Conservation (phyloP, 2,329 filamentous ascomycete genomes). For the Phoma herbarum region DNA sequence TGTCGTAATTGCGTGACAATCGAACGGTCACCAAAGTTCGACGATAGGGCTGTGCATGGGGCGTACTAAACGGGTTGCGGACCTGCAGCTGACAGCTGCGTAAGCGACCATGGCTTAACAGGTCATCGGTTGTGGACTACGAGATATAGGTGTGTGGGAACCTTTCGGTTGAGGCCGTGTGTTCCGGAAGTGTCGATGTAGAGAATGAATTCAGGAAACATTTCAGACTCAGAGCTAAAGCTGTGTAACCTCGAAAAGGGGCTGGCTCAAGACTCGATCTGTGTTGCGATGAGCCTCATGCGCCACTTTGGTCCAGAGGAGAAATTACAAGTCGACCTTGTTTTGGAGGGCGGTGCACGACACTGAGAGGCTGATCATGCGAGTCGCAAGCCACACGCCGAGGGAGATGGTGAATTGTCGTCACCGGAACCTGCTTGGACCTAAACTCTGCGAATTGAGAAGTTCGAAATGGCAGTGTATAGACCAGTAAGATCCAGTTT, state of each 20-base stretch:
- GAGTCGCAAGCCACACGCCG: constrained; percentile 6
- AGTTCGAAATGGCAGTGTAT: background rate
- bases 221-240: constrained; percentile 9
- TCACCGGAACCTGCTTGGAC: background rate
- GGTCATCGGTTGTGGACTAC: constrained; percentile 12
- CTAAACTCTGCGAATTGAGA: background rate
- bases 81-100: constrained; percentile 41
- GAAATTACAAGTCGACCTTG: constrained; percentile 3
- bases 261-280: background rate
- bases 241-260: constrained; percentile 12
- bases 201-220: background rate
- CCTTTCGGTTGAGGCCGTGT: background rate
- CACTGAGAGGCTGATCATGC: constrained; percentile 3
- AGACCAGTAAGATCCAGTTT: background rate
- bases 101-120: constrained; percentile 13
- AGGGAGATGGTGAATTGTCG: background rate
- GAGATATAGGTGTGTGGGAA: constrained; percentile 3
- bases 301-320: constrained; percentile 1
- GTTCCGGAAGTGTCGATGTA: constrained; percentile 1
- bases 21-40: constrained; percentile 20
- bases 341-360: constrained; percentile 6
- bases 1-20: constrained; percentile 34
- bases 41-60: constrained; percentile 20
- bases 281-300: constrained; percentile 10
- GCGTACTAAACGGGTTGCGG: constrained; percentile 22